Base-by-base conservation (phyloP, 2,329 filamentous ascomycete species). In the Clonostachys rhizophaga region DNA sequence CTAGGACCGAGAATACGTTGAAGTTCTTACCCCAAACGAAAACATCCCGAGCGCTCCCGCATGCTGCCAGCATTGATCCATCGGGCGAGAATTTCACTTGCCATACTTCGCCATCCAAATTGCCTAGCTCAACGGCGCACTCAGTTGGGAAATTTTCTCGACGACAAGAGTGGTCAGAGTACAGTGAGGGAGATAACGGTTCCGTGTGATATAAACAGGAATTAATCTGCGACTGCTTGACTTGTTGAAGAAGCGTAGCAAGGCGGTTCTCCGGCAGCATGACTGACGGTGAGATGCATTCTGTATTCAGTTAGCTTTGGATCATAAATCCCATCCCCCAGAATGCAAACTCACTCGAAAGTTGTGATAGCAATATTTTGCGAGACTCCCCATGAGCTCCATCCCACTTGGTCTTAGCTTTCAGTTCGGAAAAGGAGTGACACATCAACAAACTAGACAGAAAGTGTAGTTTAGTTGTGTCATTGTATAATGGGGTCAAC, bases 221-320 rank as follows among this genome's bases (percentile, higher is more conserved):
- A 45, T 84, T 80, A 49, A 96, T 88, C 68, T 96, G 92, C 52
- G 78, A 82, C 51, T 86, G 78, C 62, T 96, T 96, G 36, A 96
- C 84, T 54, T 95, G 84, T 48, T 91, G 78, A 45, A 99, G 72
- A 14, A 99, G 73, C 34, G 84, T 78, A 2, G 90, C 89, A 41
- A 99, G 74, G 7, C 94, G 85, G 63, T 94, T 89, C 60, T 96
- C 89, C 2, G 94, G 94, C 47, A 99, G 87, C 91, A 99, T 97
- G 41, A 96, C 89, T 5, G 91, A 94, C 0, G 94, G 92, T 2
- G 94, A 96, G 63, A 99, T 95, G 48, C 83, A 96, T 72, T 79
- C 88, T 92, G 55, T 35, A 34, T 45, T 40, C 43, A 34, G 40
- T 69, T 46, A 63, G 50, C 46, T 45, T 17, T 44, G 46, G n/a